Conservation (phyloP, 306 rosid genomes). For the Coriaria nepalensis region DNA sequence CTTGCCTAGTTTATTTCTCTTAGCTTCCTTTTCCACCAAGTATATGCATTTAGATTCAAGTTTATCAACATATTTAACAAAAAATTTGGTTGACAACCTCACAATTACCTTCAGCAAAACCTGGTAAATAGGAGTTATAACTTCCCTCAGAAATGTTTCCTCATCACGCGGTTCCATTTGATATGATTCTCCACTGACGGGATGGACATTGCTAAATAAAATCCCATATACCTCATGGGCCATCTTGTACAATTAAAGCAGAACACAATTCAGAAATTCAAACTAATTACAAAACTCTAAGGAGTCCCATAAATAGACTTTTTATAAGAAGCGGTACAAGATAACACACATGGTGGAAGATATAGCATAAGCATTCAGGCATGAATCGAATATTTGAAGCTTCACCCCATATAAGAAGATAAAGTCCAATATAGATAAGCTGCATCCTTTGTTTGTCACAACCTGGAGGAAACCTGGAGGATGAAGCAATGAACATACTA, state of each 20-base stretch:
- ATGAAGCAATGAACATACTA: too few relatives aligned
- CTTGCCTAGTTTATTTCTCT: slow-evolving; percentile 77
- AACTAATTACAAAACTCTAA: slow-evolving; percentile 3
- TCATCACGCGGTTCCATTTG: slow-evolving; percentile 38
- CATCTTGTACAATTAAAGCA: slow-evolving; percentile 56
- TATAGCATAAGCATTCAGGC: slow-evolving; percentile 98
- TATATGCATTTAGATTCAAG: slow-evolving; percentile 19
- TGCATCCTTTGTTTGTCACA: slow-evolving; percentile 40
- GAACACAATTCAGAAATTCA: too few relatives aligned
- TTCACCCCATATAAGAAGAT: slow-evolving; percentile 99
- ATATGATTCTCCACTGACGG: slow-evolving; percentile 40
- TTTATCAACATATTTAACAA: slow-evolving; percentile 13
- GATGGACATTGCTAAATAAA: slow-evolving; percentile 34
- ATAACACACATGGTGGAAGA: slow-evolving; percentile 73
- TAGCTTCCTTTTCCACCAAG: slow-evolving; percentile 65
- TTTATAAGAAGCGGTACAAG: slow-evolving; percentile 2
- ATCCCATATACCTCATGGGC: slow-evolving; percentile 43
- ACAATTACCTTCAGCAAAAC: slow-evolving; percentile 54
- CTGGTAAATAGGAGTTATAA: slow-evolving; percentile 55
- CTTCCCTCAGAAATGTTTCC: slow-evolving; percentile 52
- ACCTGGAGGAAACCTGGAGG: slow-evolving; percentile 43
- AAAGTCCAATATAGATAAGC: slow-evolving; percentile 72
- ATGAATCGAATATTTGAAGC: slow-evolving; percentile 96
- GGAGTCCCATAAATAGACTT: slow-evolving; percentile 14
- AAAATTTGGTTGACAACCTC: slow-evolving; percentile 13